Evolutionary conservation across 768 basidiomycete genomes (phyloP).

Genomic region (Scleroderma citrinum): DNA sequence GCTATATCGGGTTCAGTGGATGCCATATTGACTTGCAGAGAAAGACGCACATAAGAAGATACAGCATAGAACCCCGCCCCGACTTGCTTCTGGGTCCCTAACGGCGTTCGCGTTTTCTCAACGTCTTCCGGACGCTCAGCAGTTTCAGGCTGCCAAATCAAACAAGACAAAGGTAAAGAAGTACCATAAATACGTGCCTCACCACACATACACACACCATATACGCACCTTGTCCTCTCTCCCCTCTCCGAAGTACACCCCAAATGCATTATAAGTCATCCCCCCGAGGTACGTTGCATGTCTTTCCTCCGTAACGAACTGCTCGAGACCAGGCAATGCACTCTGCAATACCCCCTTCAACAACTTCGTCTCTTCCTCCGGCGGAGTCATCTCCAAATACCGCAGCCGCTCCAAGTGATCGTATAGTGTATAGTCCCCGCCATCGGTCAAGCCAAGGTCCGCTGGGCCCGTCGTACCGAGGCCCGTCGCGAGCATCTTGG

Average conservation of each 20-base stretch:
- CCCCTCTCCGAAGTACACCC: constrained; percentile 61
- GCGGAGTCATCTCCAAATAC: constrained; percentile 50
- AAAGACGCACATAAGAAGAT: constrained; percentile 57
- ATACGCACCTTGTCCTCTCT: constrained; percentile 61
- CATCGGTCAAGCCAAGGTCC: constrained; percentile 32
- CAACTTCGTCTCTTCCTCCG: constrained; percentile 44
- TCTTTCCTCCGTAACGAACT: constrained; percentile 60
- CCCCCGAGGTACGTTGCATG: constrained; percentile 59
- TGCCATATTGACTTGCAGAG: neutral
- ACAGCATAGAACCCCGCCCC: constrained; percentile 72
- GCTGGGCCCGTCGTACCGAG: constrained; percentile 5
- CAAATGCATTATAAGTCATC: constrained; percentile 73
- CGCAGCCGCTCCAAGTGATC: constrained; percentile 77
- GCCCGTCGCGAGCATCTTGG: constrained; percentile 42
- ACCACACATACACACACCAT: neutral
- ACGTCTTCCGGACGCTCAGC: constrained; percentile 58
- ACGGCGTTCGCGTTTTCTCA: constrained; percentile 71
- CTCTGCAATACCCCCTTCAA: constrained; percentile 49
- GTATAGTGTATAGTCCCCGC: constrained; percentile 53
- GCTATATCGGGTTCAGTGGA: constrained; percentile 23
- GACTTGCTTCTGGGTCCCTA: constrained; percentile 69
- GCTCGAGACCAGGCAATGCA: constrained; percentile 67
- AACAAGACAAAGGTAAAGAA: neutral
- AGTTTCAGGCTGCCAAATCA: constrained; percentile 41
- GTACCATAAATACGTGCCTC: neutral